Evolutionary conservation across 441 rosid species (phyloP).

Genomic region (Croton setiger): DNA sequence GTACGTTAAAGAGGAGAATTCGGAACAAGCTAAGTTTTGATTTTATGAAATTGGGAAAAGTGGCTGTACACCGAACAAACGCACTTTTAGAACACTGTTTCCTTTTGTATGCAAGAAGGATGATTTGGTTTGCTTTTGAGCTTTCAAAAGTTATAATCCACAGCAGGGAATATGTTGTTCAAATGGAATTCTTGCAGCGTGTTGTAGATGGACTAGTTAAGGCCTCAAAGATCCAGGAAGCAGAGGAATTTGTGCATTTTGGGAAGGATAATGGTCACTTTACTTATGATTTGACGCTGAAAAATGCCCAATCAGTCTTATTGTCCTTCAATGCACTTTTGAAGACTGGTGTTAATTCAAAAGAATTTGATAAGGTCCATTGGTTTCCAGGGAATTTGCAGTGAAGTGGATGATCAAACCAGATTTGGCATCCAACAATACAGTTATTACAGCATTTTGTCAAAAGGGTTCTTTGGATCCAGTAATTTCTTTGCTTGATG

Average conservation of each 20-base stretch:
- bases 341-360: conserved; percentile 50
- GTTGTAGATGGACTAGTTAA: conserved; percentile 53
- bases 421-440: conserved; percentile 53
- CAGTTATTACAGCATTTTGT: conserved; percentile 51
- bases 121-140: conserved; percentile 50
- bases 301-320: conserved; percentile 57
- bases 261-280: conserved; percentile 15
- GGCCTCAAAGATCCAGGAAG: conserved; percentile 46
- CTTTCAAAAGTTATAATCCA: conserved; percentile 42
- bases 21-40: conserved; percentile 52
- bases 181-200: conserved; percentile 35
- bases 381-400: conserved; percentile 45
- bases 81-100: conserved; percentile 33
- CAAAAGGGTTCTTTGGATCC: conserved; percentile 44
- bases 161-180: conserved; percentile 26
- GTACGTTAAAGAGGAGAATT: conserved; percentile 31
- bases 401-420: conserved; percentile 34
- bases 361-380: conserved; percentile 53
- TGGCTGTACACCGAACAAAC: conserved; percentile 30
- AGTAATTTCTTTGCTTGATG: conserved; percentile 38
- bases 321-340: conserved; percentile 62
- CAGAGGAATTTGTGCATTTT: conserved; percentile 49
- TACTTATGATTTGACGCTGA: background rate
- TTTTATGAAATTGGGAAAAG: conserved; percentile 39
- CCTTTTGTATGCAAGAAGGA: conserved; percentile 47